Percentiles rank a stretch among this genome's conserved stretches.
These are phyloP conservation scores for Chytriomyces sp. DNA, from an alignment of 192 early-diverging fungal genomes.

Conservation along the genomic window DNA sequence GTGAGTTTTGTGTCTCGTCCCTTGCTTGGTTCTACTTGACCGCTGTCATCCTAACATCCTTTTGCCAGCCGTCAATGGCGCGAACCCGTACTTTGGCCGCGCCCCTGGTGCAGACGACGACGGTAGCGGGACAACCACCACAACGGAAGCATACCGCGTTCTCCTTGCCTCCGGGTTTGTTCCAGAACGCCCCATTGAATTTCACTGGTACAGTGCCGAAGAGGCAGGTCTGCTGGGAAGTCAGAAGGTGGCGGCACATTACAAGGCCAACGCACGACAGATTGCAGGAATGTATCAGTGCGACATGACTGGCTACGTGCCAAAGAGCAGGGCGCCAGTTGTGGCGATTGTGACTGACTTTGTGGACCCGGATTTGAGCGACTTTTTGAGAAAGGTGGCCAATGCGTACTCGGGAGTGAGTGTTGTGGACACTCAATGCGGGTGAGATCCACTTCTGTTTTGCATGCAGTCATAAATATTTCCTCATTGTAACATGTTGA, in stretches of 20 bases:
- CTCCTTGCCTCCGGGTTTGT: constrained; percentile 69
- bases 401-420: not conserved
- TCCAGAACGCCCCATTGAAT: constrained; percentile 84
- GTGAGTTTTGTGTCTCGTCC: no score
- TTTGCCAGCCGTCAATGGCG: no score
- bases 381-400: constrained; percentile 38
- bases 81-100: constrained; percentile 74
- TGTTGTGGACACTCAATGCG: not conserved
- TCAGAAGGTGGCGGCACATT: constrained; percentile 76
- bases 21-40: not conserved
- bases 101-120: constrained; percentile 91
- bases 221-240: constrained; percentile 80
- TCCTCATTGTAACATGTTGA: not conserved
- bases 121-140: constrained; percentile 89
- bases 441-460: constrained; percentile 36
- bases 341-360: constrained; percentile 82
- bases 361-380: constrained; percentile 60
- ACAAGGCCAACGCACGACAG: constrained; percentile 55
- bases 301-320: constrained; percentile 93
- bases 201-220: constrained; percentile 79
- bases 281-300: constrained; percentile 82
- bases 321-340: constrained; percentile 44
- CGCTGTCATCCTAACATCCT: not conserved
- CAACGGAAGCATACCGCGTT: constrained; percentile 81
- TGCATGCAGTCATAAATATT: not conserved